phyloP scores from a whole-genome alignment of 169 alveolate species.

The Cystoisospora suis region DNA sequence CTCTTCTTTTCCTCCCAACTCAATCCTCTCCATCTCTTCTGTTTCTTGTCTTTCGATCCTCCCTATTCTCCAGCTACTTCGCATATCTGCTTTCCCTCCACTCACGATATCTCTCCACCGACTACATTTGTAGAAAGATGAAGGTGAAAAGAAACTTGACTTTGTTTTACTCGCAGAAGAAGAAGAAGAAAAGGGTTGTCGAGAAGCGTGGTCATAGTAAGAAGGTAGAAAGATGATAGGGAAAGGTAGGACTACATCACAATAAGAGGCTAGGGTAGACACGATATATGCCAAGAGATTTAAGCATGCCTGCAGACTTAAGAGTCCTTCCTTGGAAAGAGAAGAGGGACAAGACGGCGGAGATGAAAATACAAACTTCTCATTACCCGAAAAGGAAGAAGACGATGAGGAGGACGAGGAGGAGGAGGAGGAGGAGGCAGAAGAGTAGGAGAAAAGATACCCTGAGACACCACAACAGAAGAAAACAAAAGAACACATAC shows the following conservation, averaged over 20 bases:
- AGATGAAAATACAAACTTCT: background rate
- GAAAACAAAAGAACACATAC: background rate
- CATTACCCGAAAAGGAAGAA: background rate
- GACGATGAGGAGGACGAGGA: background rate
- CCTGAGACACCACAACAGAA: background rate
- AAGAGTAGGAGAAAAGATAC: background rate
- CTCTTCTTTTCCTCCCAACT: background rate
- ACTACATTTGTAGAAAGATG: background rate
- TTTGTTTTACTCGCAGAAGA: background rate
- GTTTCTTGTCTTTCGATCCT: background rate
- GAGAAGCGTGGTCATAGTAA: too few relatives aligned
- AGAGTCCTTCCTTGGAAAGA: background rate
- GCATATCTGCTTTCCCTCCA: background rate
- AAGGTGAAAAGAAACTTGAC: background rate
- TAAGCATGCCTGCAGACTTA: background rate
- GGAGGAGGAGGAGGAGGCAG: background rate
- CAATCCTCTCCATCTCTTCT: background rate
- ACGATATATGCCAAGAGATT: slow-evolving; percentile 2
- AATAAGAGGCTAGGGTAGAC: slow-evolving; percentile 16
- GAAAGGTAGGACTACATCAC: background rate
- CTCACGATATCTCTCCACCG: background rate
- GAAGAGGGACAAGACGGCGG: background rate
- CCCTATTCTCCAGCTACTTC: background rate
- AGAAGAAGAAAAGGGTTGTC: too few relatives aligned
- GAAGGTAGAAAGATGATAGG: slow-evolving; percentile 4